A percentile compares a stretch with the other conserved stretches of the same genome.
Conservation (phyloP, 2,329 filamentous ascomycete genomes). For the Zalaria obscura region DNA sequence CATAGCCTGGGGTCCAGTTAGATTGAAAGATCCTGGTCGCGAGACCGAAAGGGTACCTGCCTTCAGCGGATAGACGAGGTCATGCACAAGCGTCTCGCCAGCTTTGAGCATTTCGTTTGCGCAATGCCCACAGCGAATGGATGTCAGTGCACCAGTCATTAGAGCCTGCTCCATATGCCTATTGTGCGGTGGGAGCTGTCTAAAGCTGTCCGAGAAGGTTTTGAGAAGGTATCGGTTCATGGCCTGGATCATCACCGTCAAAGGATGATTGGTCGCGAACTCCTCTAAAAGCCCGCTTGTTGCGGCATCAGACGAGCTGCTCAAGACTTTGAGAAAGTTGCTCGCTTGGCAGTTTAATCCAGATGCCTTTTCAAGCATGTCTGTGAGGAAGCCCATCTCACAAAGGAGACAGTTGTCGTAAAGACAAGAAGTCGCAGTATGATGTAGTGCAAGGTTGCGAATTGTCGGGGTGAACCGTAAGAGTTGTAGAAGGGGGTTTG, state of each 20-base stretch:
- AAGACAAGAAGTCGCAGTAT: conserved; percentile 73
- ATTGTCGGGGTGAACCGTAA: conserved; percentile 81
- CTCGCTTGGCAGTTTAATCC: conserved; percentile 93
- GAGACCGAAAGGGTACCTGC: conserved; percentile 11
- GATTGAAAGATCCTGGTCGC: no score
- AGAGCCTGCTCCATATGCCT: conserved; percentile 59
- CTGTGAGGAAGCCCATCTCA: conserved; percentile 88
- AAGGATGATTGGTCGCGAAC: conserved; percentile 54
- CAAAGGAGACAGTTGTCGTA: conserved; percentile 77
- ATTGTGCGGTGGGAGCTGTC: conserved; percentile 47
- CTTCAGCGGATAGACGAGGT: conserved; percentile 63
- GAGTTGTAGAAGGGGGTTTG: conserved; percentile 81
- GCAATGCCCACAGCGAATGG: conserved; percentile 76
- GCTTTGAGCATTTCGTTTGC: conserved; percentile 71
- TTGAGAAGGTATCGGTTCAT: conserved; percentile 76
- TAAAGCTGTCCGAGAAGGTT: conserved; percentile 56
- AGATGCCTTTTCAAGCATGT: conserved; percentile 94
- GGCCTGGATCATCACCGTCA: conserved; percentile 73
- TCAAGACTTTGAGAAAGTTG: conserved; percentile 82
- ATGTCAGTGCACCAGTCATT: conserved; percentile 55
- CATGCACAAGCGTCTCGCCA: conserved; percentile 68
- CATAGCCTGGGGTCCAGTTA: conserved; percentile 3
- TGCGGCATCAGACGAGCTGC: conserved; percentile 63
- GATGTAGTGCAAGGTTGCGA: conserved; percentile 75
- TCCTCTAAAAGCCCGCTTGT: conserved; percentile 76